Conservation (phyloP, 83 land plant genomes). For the Picea engelmannii region DNA sequence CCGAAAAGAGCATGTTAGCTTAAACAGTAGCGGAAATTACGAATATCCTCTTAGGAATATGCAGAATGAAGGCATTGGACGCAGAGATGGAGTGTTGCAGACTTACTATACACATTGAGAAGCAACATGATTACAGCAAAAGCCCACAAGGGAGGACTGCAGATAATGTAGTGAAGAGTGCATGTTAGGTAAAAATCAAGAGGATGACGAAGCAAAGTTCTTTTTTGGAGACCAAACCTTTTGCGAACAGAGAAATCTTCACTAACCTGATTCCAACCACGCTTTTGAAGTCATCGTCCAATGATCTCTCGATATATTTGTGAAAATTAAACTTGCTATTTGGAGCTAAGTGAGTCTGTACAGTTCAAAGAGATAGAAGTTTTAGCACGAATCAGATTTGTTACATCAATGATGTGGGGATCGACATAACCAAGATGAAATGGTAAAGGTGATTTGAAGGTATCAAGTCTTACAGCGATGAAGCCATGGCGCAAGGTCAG, state of each 20-base stretch:
- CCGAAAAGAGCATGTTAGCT: neutral
- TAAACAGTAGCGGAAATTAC: no score
- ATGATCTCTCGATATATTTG: slow-evolving; percentile 55
- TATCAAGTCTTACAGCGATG: slow-evolving; percentile 29
- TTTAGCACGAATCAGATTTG: no score
- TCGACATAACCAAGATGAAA: neutral
- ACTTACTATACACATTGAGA: slow-evolving; percentile 44
- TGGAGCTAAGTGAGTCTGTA: slow-evolving; percentile 57
- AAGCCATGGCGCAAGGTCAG: slow-evolving; percentile 51
- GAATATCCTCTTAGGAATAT: no score
- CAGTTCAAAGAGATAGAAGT: slow-evolving; percentile 1
- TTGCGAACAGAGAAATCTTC: neutral
- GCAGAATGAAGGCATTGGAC: neutral
- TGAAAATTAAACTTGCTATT: slow-evolving; percentile 61
- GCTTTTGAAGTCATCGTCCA: slow-evolving; percentile 69
- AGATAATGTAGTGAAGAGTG: neutral
- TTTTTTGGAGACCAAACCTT: no score
- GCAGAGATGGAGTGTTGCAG: neutral
- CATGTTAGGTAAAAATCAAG: neutral
- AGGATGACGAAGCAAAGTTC: no score
- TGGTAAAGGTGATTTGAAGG: neutral
- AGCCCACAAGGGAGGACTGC: slow-evolving; percentile 18
- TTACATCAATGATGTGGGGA: neutral
- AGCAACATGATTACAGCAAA: slow-evolving; percentile 11
- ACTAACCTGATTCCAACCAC: slow-evolving; percentile 63